These are phyloP conservation scores for Globisporangium parvum DNA, from an alignment of 352 stramenopile genomes.

Conservation along the genomic window DNA sequence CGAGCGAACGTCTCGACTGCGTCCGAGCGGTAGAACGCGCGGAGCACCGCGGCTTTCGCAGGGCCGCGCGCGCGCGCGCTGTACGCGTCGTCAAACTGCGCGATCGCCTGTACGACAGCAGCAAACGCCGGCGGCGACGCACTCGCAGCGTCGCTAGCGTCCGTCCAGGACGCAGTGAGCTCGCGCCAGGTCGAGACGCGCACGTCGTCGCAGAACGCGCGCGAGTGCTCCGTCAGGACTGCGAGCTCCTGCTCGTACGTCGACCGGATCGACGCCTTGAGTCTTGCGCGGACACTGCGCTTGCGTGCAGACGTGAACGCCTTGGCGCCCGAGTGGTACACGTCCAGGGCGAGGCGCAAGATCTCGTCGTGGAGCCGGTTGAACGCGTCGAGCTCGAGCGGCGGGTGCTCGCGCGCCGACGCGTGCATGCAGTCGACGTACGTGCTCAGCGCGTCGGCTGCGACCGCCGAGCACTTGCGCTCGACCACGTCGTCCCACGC, in stretches of 20 bases:
- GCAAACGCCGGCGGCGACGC: conserved; percentile 20
- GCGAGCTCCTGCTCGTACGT: conserved; percentile 16
- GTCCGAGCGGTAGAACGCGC: conserved; percentile 51
- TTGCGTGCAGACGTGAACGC: conserved; percentile 29
- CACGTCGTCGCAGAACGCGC: conserved; percentile 40
- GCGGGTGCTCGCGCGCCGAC: conserved; percentile 41
- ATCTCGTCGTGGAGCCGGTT: conserved; percentile 72
- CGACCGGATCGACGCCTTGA: conserved; percentile 43
- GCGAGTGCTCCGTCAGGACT: conserved; percentile 21
- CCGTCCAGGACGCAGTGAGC: conserved; percentile 9
- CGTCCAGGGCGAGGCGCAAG: conserved; percentile 53
- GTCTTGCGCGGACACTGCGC: conserved; percentile 36
- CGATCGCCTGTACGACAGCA: conserved; percentile 37
- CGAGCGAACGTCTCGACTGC: conserved; percentile 45
- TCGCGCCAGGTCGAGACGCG: conserved; percentile 34
- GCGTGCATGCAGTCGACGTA: conserved; percentile 74
- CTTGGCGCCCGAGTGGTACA: conserved; percentile 42
- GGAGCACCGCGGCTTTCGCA: conserved; percentile 43
- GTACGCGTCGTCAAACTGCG: conserved; percentile 48
- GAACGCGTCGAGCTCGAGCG: conserved; percentile 59
- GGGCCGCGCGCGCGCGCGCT: conserved; percentile 39
- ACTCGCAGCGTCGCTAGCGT: too few relatives aligned
- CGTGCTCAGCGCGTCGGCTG: conserved; percentile 55
- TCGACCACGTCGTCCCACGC: conserved; percentile 71
- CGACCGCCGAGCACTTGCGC: conserved; percentile 36